A percentile compares a stretch with the other conserved stretches of the same genome.
Conservation (phyloP, 2,329 filamentous ascomycete genomes). For the Fusarium sp. region DNA sequence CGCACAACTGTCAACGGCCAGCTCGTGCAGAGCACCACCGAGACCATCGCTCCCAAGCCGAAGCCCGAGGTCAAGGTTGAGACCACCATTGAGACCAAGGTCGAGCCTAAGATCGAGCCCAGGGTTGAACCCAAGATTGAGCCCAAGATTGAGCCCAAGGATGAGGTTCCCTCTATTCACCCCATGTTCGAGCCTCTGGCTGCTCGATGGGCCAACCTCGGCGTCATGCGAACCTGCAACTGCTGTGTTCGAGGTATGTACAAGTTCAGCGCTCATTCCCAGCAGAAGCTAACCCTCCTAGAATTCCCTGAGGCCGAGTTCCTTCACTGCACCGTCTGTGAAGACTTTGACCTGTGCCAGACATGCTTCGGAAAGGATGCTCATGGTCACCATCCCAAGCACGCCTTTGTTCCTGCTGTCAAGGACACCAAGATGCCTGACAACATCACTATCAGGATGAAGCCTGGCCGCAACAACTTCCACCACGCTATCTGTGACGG, state of each 20-base stretch:
- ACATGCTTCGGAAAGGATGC: constrained; percentile 79
- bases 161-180: constrained; percentile 27
- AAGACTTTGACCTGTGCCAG: constrained; percentile 93
- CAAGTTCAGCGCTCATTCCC: not conserved
- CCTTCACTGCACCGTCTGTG: constrained; percentile 85
- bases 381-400: constrained; percentile 92
- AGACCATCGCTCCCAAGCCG: constrained; percentile 78
- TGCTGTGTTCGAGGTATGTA: constrained; percentile 63
- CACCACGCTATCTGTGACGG: constrained; percentile 96
- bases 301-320: constrained; percentile 83
- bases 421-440: constrained; percentile 71
- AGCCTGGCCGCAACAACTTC: constrained; percentile 81
- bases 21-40: constrained; percentile 87
- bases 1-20: constrained; percentile 82
- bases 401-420: constrained; percentile 79
- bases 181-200: constrained; percentile 35
- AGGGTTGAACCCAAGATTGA: constrained; percentile 8
- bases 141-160: constrained; percentile 21
- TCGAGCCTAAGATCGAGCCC: constrained; percentile 27
- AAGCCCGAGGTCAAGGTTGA: constrained; percentile 41
- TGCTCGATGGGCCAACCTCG: constrained; percentile 36
- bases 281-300: constrained; percentile 42
- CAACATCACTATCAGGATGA: constrained; percentile 75
- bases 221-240: constrained; percentile 75
- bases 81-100: constrained; percentile 25